Evolutionary conservation across 805 yeast species (phyloP), one percentile per base, ranked within the genome.

Genomic region (Candida nanaspora): DNA sequence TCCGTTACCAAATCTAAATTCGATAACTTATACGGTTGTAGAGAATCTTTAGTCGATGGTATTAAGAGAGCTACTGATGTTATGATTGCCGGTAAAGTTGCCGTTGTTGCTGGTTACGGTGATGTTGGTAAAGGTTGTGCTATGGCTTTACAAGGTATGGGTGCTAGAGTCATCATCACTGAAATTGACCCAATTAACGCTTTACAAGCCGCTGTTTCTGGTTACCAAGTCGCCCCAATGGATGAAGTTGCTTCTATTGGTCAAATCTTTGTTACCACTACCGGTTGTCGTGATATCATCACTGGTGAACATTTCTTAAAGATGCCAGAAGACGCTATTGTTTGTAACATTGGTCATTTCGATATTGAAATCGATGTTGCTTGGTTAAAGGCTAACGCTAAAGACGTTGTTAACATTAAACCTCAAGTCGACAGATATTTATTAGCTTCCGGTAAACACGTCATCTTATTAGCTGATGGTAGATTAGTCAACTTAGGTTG

Each of bases 91-190:
- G 98, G 98, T 76, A 91, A 91, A 78, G 93, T 86, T 63, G 95
- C 98, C 48, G 94, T 91, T 59, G 98, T 91, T 59, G 97, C 96
- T 48, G 98, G 98, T 73, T 91, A 82, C 77, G 98, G 98, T 80
- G 98, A 91, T 67, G 98, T 91, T 64, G 98, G 98, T 76, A 91
- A 91, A 77, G 98, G 98, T 70, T 91, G 98, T 80, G 97, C 96
- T 68, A 84, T 88, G 86, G 96, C 98, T 53, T 80, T 93, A 62
- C 83, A 86, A 74, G 89, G 94, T 65, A 89, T 91, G 97, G 98
- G 98, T 76, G 96, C 98, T 54, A 86, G 96, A 71, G 98, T 91
- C 58, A 78, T 93, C 53, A 88, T 91, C 62, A 84, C 98, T 56
- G 98, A 91, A 78, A 76, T 91, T 61, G 98, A 91, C 72, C 98